Conservation (phyloP, 2,329 filamentous ascomycete genomes). For the Colletotrichum endophyticum region DNA sequence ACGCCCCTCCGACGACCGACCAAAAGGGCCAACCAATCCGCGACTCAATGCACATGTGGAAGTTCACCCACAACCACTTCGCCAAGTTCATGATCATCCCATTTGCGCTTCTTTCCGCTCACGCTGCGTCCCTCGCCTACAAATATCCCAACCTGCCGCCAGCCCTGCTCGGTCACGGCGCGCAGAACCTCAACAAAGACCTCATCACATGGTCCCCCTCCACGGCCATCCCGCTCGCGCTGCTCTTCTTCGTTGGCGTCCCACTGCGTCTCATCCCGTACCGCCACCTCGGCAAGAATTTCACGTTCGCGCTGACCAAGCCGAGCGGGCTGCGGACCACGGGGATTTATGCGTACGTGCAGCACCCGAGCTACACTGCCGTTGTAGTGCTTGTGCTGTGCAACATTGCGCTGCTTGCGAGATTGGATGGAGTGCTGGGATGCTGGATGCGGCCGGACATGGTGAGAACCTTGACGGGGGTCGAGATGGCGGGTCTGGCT, state of each 20-base stretch:
- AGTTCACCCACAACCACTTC: constrained; percentile 28
- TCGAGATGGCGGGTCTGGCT: constrained; percentile 14
- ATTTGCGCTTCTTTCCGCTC: constrained; percentile 25
- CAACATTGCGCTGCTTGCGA: constrained; percentile 35
- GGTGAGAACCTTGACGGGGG: constrained; percentile 1
- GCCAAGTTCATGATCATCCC: constrained; percentile 26
- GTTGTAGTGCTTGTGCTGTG: constrained; percentile 36
- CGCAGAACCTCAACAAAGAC: constrained; percentile 33
- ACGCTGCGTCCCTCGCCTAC: constrained; percentile 24
- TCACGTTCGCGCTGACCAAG: constrained; percentile 55
- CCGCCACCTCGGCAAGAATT: constrained; percentile 50
- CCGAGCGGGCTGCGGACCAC: constrained; percentile 50
- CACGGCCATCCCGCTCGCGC: constrained; percentile 36
- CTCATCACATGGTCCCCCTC: constrained; percentile 40
- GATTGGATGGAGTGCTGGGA: constrained; percentile 40
- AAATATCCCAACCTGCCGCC: constrained; percentile 26
- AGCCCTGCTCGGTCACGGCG: constrained; percentile 27
- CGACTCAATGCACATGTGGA: constrained; percentile 25
- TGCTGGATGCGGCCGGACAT: constrained; percentile 40
- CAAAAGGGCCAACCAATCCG: not conserved
- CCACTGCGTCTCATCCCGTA: constrained; percentile 43
- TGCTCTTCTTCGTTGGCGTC: constrained; percentile 28
- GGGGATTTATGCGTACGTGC: constrained; percentile 53
- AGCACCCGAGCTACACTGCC: constrained; percentile 59
- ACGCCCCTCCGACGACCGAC: not conserved